Evolutionary conservation across 768 basidiomycete genomes (phyloP), one percentile per base, ranked within the genome.

Genomic region (Boletus bicolor): DNA sequence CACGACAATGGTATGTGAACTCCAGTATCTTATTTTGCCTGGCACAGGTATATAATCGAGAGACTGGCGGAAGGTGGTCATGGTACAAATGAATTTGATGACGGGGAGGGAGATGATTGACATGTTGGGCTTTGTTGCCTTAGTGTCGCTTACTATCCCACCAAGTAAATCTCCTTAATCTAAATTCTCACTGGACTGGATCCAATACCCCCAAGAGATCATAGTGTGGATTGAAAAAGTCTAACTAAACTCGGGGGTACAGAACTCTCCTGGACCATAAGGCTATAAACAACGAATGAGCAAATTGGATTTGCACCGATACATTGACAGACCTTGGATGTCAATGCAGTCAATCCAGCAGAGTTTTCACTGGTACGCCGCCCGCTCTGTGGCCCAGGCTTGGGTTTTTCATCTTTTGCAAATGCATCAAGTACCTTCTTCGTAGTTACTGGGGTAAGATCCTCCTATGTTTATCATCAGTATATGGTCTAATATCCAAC

Each of bases 341-440:
- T 81, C 35, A 94, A 77, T 38, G 89, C 76, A 26, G 95, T 97
- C 55, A 96, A 75, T 39, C 92, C 93, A 14, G 91, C 92, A 11
- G 93, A 91, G 75, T 97, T 97, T 75, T 98, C 95, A 58, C 89
- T 92, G 0, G 93, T 95, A 44, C 79, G 79, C 55, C 95, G 82
- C 34, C 89, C 84, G 55, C 86, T 87, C 68, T 97, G 96, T 46
- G 96, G 96, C 17, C 96, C 97, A n/a, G 93, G 83, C 71, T 91
- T 92, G 51, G 92, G 93, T 71, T 89, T 91, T 71, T 86, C 78
- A 44, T 93, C 95, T 64, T 83, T 85, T 49, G 84, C 75, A 69
- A 94, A 90, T 0, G 84, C 84, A 59, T 89, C 85, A 48, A 93
- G 72, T n/a, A 93, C 76, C 68, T 85, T 86, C 75, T 83, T 87